Base-by-base conservation (phyloP, 2,329 filamentous ascomycete genomes). In the Sclerotinia spermophila region DNA sequence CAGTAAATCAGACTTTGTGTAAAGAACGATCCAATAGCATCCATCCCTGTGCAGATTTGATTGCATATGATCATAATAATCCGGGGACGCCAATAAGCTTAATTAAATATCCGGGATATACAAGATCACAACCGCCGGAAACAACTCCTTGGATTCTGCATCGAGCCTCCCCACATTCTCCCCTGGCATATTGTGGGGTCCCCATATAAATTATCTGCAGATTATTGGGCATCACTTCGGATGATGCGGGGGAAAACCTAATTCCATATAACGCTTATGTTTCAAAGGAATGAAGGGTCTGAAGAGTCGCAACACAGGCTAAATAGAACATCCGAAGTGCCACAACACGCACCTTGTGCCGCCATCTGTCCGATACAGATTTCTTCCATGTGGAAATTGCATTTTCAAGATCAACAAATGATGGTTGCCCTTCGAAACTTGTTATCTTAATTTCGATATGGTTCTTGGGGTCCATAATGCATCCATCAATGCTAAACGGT, bases 221-320 rank as follows among this genome's bases (percentile, higher is more conserved):
- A 33, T 45, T 48, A 61, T 61, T 48, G 58, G 61, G 51, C 11
- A 4, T 60, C n/a, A 30, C 21, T 24, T 33, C 38, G 69, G 56
- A 48, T 56, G 56, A 48, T 71, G 72, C 72, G 74, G 74, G 72
- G 69, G 73, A 74, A 24, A 76, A 61, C 59, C 61, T 65, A 72
- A 45, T 70, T 72, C 71, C 72, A 71, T 73, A 62, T 75, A 65
- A 45, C 33, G 21, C 33, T 30, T 40, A 53, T 24, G 62, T 53
- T 53, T 38, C n/a, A 40, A 42, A 53, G 8, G 45, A 53, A 40
- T 2, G 40, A 45, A n/a, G 45, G 45, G 53, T 53, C 45, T 66
- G 11, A 33, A n/a, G 35, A 53, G 5, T 51, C 62, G 45, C 35
- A n/a, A 66, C 53, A 66, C 33, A 66, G 62, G 62, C 62, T 66